These are phyloP conservation scores for Pseudogymnoascus destructans DNA, from an alignment of 2,329 filamentous ascomycete genomes.

Conservation along the genomic window DNA sequence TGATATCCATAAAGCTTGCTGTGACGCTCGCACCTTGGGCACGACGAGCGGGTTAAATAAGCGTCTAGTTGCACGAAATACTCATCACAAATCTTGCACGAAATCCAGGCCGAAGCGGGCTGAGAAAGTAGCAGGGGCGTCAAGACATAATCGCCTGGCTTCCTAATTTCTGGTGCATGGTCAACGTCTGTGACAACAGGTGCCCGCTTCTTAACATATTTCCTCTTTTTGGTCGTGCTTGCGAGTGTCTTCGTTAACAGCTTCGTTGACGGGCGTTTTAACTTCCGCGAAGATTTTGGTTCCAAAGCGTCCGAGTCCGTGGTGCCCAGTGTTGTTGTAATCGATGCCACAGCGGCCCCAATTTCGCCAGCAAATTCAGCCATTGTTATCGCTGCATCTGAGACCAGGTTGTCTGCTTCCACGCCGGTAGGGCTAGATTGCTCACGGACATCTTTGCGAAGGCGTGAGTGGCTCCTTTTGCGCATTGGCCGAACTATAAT, in stretches of 20 bases:
- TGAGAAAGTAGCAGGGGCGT: conserved; percentile 65
- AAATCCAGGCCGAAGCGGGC: conserved; percentile 68
- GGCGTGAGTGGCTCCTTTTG: background rate
- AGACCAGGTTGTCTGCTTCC: background rate
- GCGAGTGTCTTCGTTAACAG: conserved; percentile 14
- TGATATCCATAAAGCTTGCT: conserved; percentile 89
- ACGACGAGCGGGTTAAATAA: conserved; percentile 73
- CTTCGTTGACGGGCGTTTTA: conserved; percentile 9
- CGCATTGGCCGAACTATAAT: conserved; percentile 19
- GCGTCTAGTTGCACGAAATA: conserved; percentile 82
- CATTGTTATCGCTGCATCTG: background rate
- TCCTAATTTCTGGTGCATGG: conserved; percentile 30
- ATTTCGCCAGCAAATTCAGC: background rate
- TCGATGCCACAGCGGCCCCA: background rate
- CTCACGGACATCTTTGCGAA: background rate
- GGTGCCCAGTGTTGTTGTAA: background rate
- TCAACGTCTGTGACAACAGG: conserved; percentile 16
- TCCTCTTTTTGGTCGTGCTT: conserved; percentile 14
- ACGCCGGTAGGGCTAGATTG: background rate
- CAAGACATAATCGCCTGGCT: conserved; percentile 69
- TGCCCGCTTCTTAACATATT: conserved; percentile 15
- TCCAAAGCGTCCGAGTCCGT: background rate
- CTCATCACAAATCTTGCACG: conserved; percentile 70
- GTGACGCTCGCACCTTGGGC: conserved; percentile 86
- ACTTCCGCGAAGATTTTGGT: conserved; percentile 2